Base-by-base conservation (phyloP, 2,329 filamentous ascomycete species). In the Helminthosporium solani region DNA sequence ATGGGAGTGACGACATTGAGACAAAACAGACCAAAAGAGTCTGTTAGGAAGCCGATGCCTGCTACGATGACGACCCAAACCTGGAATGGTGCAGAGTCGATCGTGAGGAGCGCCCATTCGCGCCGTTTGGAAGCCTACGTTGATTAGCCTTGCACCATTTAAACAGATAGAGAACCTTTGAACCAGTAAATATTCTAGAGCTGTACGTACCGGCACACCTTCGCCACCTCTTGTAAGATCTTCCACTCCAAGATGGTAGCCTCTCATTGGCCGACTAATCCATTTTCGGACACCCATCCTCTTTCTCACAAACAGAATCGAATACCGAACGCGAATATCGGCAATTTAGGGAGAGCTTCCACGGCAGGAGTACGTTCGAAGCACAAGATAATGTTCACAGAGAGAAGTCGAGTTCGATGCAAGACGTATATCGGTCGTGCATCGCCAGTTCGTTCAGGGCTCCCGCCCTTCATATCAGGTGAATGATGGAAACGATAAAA, bases 1-100 rank as follows among this genome's bases (percentile, higher is more conserved):
- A 70, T 68, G 3, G 70, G 70, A 3, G 71, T 66, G 14, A 72
- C 67, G 7, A 72, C 66, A 45, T 73, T 72, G 23, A 70, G 56
- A 6, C 68, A 62, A 44, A 73, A 72, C 1, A 73, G 54, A 25
- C 66, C 70, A 51, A 72, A 72, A 0, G 67, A 57, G 41, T 73
- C 70, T 2, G 71, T 72, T 28, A 73, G 52, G 50, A 72, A 73
- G 6, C 70, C 70, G 18, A 70, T 64, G 12, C 67, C 68, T 16
- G 70, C 70, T n/a, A 73, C 70, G 8, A 68, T 44, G 31, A 69
- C 68, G 11, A 71, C 67, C 64, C 64, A 68, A 3, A 56, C 42
- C 18, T 68, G 64, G 40, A 66, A 68, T 2, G 63, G 61, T 11
- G 64, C 60, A 7, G 56, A 52, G 49, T 68, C 64, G 34, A 68